Evolutionary conservation across 2,329 filamentous ascomycete genomes (phyloP).

Genomic region (Ophiosphaerella herpotricha): DNA sequence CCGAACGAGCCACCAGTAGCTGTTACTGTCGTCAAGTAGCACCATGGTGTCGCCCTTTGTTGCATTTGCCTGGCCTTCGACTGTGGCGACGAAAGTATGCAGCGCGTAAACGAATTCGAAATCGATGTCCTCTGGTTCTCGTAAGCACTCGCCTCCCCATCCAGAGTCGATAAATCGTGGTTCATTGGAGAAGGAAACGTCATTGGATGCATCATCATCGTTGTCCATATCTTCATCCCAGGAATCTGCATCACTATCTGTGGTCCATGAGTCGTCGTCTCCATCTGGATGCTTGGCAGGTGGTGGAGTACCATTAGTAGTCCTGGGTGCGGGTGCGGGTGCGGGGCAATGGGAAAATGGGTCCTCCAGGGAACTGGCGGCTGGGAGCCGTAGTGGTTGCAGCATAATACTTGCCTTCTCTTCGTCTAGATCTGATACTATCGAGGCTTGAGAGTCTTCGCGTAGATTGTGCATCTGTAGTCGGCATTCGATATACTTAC

Average conservation of each 20-base stretch:
- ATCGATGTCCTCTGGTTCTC: slow-evolving; percentile 95
- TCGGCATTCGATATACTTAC: slow-evolving; percentile 24
- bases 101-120: slow-evolving; percentile 99
- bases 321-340: slow-evolving; percentile 3
- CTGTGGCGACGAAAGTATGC: slow-evolving; percentile 96
- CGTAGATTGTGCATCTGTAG: slow-evolving; percentile 19
- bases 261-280: slow-evolving; percentile 39
- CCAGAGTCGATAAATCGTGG: slow-evolving; percentile 70
- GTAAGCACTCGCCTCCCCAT: slow-evolving; percentile 85
- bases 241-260: slow-evolving; percentile 46
- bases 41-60: slow-evolving; percentile 99
- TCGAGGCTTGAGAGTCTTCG: slow-evolving; percentile 37
- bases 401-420: slow-evolving; percentile 47
- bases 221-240: slow-evolving; percentile 40
- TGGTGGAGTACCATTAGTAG: slow-evolving; percentile 15
- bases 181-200: slow-evolving; percentile 62
- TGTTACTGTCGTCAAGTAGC: slow-evolving; percentile 95
- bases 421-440: slow-evolving; percentile 39
- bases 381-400: slow-evolving; percentile 49
- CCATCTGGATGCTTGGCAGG: slow-evolving; percentile 7
- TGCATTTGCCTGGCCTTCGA: slow-evolving; percentile 97
- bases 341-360: slow-evolving; percentile 12
- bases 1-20: slow-evolving; percentile 98
- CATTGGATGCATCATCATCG: slow-evolving; percentile 64
- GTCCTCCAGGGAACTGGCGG: slow-evolving; percentile 20